Evolutionary conservation across 2,329 filamentous ascomycete species (phyloP), one percentile per base, ranked within the genome.

Genomic region (Mycosphaerella arachidis): DNA sequence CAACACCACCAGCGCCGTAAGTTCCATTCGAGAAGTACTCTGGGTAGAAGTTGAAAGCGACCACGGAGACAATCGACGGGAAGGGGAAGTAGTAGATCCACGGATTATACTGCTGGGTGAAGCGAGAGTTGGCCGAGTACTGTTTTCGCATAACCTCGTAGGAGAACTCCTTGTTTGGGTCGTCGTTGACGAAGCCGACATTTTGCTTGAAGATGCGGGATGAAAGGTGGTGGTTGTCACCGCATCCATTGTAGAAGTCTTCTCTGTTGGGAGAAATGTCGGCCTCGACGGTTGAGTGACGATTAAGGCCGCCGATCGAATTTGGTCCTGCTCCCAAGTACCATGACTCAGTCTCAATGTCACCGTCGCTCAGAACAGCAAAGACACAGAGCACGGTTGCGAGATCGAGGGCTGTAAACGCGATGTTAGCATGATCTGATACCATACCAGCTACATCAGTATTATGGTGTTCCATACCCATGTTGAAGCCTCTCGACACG

Each of bases 21-120:
- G 73, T 75, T 20, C 72, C 71, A 63, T 75, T 75, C 33, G 70
- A 71, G 73, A 71, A 72, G 60, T 69, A 71, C 6, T 68, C 60
- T 1, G 69, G 67, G 62, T 71, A 70, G 62, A 72, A 71, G 31
- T 66, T 66, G 62, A 67, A 71, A 1, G 68, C 69, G 16, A 63
- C 70, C 2, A 70, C 58, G 6, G 61, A 61, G 57, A 71, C 69
- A 50, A 72, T 72, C 12, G 65, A 67, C 43, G 69, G 71, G 66
- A 73, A 72, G 6, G 70, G 68, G 60, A 72, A 72, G 60, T 68
- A 71, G 62, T 71, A 72, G 45, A 73, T 59, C 58, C 64, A 72
- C n/a, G 69, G 70, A 62, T 71, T 71, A 65, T 71, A 64, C 51
- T 63, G 55, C 31, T 67, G 63, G 52, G 55, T 61, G 63, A 65